A percentile compares a stretch with the other conserved stretches of the same genome.
Evolutionary conservation across 495 filamentous ascomycete species (phyloP).

Genomic region (Lophium mytilinum): DNA sequence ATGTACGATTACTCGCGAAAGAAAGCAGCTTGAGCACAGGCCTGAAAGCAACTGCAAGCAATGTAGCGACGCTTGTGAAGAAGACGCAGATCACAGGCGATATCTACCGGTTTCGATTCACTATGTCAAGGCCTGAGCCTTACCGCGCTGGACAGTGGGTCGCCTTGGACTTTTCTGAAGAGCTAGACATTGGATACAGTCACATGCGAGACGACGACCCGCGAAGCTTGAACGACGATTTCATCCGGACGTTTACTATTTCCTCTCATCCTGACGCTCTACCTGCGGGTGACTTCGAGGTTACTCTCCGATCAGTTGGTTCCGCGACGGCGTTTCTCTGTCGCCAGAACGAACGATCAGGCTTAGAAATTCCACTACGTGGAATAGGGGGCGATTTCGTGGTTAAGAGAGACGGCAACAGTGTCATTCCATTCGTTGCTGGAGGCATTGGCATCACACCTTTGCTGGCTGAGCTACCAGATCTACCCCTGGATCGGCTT

Average conservation of each 20-base stretch:
- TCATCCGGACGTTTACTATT: conserved; percentile 71
- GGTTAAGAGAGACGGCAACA: conserved; percentile 37
- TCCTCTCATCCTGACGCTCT: conserved; percentile 44
- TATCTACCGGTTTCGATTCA: conserved; percentile 54
- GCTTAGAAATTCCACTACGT: conserved; percentile 55
- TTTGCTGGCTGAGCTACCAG: conserved; percentile 52
- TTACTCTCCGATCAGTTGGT: conserved; percentile 61
- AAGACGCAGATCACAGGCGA: conserved; percentile 53
- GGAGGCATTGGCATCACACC: conserved; percentile 79
- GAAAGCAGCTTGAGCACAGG: conserved; percentile 36
- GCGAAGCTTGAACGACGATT: conserved; percentile 71
- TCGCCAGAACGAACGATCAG: conserved; percentile 41
- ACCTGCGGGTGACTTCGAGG: conserved; percentile 51
- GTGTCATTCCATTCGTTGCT: conserved; percentile 51
- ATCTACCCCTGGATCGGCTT: conserved; percentile 39
- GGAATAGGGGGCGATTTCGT: conserved; percentile 66
- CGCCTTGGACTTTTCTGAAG: conserved; percentile 58
- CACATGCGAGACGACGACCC: conserved; percentile 80
- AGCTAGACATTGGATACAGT: conserved; percentile 61
- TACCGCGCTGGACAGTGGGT: conserved; percentile 69
- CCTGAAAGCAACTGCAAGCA: conserved; percentile 12
- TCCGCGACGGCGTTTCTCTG: conserved; percentile 58
- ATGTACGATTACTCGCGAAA: conserved; percentile 45
- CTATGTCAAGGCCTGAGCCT: conserved; percentile 31
- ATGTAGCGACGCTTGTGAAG: conserved; percentile 44